Base-by-base conservation (phyloP, 805 yeast species). In the Spathaspora hagerdaliae region DNA sequence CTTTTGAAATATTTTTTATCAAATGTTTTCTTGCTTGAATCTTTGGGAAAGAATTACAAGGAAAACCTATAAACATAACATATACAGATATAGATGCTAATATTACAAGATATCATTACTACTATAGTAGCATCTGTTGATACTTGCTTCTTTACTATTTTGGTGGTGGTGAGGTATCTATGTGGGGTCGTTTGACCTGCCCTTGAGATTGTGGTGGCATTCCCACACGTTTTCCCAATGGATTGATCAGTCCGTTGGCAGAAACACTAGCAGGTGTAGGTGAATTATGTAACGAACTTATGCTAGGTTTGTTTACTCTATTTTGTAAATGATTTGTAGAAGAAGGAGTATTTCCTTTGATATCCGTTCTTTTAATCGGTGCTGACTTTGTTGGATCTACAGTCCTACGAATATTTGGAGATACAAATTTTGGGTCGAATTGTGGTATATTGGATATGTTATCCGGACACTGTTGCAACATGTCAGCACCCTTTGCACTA, bases 381-480 rank as follows among this genome's bases (percentile, higher is more conserved):
- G 80, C 77, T 0, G 91, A 85, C 46, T 77, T 81, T 1, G 75
- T 72, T 39, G 84, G 92, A 59, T 86, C 90, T 11, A 84, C 69
- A 0, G 85, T 82, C 14, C 73, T 60, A 38, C 69, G 56, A 44
- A 81, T 77, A 51, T 72, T 75, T 11, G 74, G 77, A 6, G 79
- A 79, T 37, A 77, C 79, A 43, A 61, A 61, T 76, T 78, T 57
- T 34, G 72, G 61, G 49, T 81, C 78, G 50, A 74, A 79, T 42
- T 75, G 78, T 0, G 86, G 81, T 40, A 83, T 75, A 52, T 74
- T 81, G n/a, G 74, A 60, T 42, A 71, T 63, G 2, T 68, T 70
- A 34, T 37, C 35, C 5, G 67, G 64, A 7, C 57, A 49, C 26
- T 69, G 67, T 50, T 77, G 83, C 7, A 84, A 61, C 8, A 74